phyloP scores from a whole-genome alignment of 306 rosid species.

The Cicer pinnatifidum region DNA sequence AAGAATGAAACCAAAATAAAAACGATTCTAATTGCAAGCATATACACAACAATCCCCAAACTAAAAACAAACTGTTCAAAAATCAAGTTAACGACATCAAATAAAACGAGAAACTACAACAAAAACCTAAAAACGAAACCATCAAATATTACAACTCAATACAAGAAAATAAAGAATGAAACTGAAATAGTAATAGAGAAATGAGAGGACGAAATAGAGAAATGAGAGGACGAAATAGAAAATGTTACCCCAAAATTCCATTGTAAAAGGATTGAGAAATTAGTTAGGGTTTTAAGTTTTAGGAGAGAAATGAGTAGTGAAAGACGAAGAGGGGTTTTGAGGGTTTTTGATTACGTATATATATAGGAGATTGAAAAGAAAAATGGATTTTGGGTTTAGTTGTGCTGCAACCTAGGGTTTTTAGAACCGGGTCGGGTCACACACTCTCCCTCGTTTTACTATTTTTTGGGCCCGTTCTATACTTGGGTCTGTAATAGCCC shows the following conservation, averaged over 20 bases:
- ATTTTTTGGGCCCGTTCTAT: too few relatives aligned
- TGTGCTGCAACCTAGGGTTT: conserved; percentile 57
- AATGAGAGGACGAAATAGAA: too few relatives aligned
- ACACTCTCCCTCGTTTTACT: too few relatives aligned
- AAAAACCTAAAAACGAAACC: neutral
- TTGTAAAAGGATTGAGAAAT: conserved; percentile 16
- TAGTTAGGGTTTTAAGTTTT: too few relatives aligned
- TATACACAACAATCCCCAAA: neutral
- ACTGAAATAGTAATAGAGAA: too few relatives aligned
- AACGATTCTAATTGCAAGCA: too few relatives aligned
- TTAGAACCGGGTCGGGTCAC: neutral
- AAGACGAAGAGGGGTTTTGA: neutral
- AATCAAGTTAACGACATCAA: neutral
- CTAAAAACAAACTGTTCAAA: neutral
- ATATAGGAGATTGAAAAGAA: neutral
- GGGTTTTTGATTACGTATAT: conserved; percentile 40
- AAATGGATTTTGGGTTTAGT: neutral
- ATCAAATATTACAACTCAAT: neutral
- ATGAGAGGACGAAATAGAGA: too few relatives aligned
- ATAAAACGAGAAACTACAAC: neutral
- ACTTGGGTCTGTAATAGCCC: too few relatives aligned
- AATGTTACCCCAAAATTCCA: conserved; percentile 90
- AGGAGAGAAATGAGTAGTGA: conserved; percentile 2
- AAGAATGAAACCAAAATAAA: too few relatives aligned
- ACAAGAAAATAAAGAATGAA: neutral